Evolutionary conservation across 768 basidiomycete genomes (phyloP), one percentile per base, ranked within the genome.

Genomic region (Suillus weaverae): DNA sequence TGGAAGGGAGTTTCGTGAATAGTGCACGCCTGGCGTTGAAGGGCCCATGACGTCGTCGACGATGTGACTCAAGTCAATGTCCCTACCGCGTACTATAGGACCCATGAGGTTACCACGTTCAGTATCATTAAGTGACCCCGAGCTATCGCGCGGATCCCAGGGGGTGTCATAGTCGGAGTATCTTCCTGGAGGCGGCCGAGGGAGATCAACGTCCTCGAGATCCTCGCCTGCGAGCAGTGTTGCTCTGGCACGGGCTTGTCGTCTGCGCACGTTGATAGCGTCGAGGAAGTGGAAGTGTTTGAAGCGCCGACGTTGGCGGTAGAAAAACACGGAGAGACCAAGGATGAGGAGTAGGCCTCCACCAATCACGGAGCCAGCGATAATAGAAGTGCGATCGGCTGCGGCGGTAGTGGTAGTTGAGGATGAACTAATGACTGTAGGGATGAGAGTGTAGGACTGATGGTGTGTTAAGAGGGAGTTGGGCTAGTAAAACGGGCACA

Each of bases 21-120:
- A 76, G 61, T 74, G 74, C 0, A 1, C 62, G 0, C 60, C 65
- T 16, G 26, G 4, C 0, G 56, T 0, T 0, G 73, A 53, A 4
- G 81, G 79, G 3, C 84, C 84, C 84, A 85, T 85, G 1, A 85
- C 79, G 56, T 83, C 79, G 62, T 83, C 78, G 10, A 84, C 80
- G 55, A 85, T 83, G 10, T 68, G 74, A n/a, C 73, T 61, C 10
- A 83, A 64, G 33, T 81, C 76, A 32, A 78, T 14, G 2, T 62
- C 60, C 13, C 61, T 64, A 38, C 48, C 22, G 26, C 44, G 36
- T 2, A 60, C 32, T 35, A 72, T 32, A 0, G 71, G 64, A 14
- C 76, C 71, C 48, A 71, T 67, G 30, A 74, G 66, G 64, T 74
- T 65, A 0, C 68, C 69, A 43, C 59, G 54, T 43, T 76, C 76